Evolutionary conservation across 2,329 filamentous ascomycete species (phyloP), one percentile per base, ranked within the genome.

Genomic region (Elsinoe ampelina): DNA sequence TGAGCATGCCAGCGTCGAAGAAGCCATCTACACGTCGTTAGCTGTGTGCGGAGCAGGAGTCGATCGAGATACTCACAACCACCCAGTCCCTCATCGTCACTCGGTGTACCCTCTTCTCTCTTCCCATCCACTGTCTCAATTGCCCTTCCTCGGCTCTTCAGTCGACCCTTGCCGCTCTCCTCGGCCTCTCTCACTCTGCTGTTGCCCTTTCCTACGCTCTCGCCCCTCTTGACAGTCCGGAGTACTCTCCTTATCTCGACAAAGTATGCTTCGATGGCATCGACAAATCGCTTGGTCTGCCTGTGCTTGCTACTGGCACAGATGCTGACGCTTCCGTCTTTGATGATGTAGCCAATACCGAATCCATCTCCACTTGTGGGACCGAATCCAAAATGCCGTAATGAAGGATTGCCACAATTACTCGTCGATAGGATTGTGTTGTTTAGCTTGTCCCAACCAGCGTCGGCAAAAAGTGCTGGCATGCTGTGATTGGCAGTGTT

Each of bases 311-410:
- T 93, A 12, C 86, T 87, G 0, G 91, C 90, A 70, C 93, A 97
- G 60, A 98, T 92, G 47, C 85, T 89, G 59, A 97, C 87, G 50
- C 83, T 81, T 54, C 93, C 88, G 63, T 95, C 89, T 72, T 98
- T 98, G 80, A 98, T 96, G 66, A 98, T 97, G 74, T 98, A 98
- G 2, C 93, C 93, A 57, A 98, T 96, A 30, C 93, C 93, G 67
- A 97, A 97, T 0, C 93, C 93, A 62, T 96, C 90, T 1, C 85
- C 92, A 0, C 88, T 92, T 0, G 92, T 95, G 1, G 93, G 93
- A 0, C 93, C 93, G 68, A 98, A 98, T 2, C 93, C 93, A 65
- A 98, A 98, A 65, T 97, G 92, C 1, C 93, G 84, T 15, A 98
- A 82, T 0, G 86, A 89, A 0, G 93, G 93, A 71, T 97, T 98